A percentile compares a stretch with the other conserved stretches of the same genome.
phyloP scores from a whole-genome alignment of 1,139 yeast genomes.

The Geotrichum restrictum region DNA sequence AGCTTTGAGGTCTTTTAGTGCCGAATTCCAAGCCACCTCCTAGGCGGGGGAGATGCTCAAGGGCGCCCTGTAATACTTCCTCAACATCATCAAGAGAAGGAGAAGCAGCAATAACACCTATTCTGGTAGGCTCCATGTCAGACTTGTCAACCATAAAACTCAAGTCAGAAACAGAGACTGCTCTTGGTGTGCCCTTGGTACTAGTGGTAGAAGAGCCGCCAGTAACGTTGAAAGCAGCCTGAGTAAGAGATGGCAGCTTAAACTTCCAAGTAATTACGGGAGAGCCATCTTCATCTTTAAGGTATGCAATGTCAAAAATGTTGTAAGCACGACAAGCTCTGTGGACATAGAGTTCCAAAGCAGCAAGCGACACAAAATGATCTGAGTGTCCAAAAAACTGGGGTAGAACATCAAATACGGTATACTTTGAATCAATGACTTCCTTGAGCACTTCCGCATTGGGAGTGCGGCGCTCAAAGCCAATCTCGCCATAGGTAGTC shows the following conservation, averaged over 20 bases:
- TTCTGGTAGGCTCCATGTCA: constrained; percentile 60
- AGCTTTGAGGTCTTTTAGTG: constrained; percentile 26
- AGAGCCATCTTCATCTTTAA: constrained; percentile 46
- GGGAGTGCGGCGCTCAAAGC: constrained; percentile 71
- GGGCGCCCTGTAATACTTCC: constrained; percentile 70
- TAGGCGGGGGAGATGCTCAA: constrained; percentile 60
- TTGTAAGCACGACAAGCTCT: constrained; percentile 96
- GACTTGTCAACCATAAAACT: constrained; percentile 72
- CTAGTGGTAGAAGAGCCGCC: constrained; percentile 16
- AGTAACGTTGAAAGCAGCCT: constrained; percentile 49
- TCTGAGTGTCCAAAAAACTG: constrained; percentile 84
- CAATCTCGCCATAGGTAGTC: constrained; percentile 75
- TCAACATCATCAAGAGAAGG: constrained; percentile 85
- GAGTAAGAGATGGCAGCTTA: constrained; percentile 69
- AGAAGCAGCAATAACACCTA: constrained; percentile 83
- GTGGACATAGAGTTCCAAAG: constrained; percentile 92
- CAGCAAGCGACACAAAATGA: constrained; percentile 89
- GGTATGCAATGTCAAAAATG: constrained; percentile 68
- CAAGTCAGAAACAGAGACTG: constrained; percentile 88
- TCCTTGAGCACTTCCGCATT: constrained; percentile 76
- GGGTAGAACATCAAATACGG: constrained; percentile 90
- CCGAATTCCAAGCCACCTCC: constrained; percentile 32
- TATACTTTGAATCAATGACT: constrained; percentile 92
- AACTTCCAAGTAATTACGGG: constrained; percentile 87
- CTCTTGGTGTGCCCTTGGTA: constrained; percentile 52